Evolutionary conservation across 2,329 filamentous ascomycete genomes (phyloP).

Genomic region (Trichophaea hybrida): DNA sequence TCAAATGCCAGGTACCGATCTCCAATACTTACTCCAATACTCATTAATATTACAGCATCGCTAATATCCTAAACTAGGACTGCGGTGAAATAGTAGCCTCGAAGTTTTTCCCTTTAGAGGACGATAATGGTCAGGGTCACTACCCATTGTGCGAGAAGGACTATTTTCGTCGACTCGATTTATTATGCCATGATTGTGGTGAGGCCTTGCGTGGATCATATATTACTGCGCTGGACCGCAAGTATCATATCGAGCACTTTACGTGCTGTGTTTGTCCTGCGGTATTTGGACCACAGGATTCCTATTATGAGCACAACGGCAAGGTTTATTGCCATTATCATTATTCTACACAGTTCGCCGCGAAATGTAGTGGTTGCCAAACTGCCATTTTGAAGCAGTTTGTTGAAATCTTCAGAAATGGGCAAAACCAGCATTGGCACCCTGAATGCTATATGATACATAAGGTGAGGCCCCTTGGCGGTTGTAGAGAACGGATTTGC

Average conservation of each 20-base stretch:
- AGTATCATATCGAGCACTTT: conserved; percentile 98
- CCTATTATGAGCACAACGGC: conserved; percentile 95
- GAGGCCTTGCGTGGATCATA: conserved; percentile 90
- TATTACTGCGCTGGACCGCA: conserved; percentile 91
- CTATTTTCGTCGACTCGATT: conserved; percentile 82
- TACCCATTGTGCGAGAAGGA: conserved; percentile 96
- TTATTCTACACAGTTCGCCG: conserved; percentile 93
- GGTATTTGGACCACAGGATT: conserved; percentile 95
- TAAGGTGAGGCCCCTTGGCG: conserved; percentile 38
- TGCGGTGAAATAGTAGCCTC: conserved; percentile 94
- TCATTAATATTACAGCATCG: conserved; percentile 12
- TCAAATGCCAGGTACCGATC: conserved; percentile 75
- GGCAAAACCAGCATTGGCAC: conserved; percentile 97
- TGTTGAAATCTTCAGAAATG: conserved; percentile 95
- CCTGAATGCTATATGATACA: conserved; percentile 99
- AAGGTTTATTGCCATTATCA: conserved; percentile 98
- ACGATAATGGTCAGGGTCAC: conserved; percentile 59
- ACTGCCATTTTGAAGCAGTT: conserved; percentile 98
- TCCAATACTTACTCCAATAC: neutral
- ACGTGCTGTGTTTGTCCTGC: conserved; percentile 94
- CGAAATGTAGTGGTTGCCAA: conserved; percentile 90
- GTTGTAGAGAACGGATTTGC: neutral
- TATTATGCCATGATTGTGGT: conserved; percentile 83
- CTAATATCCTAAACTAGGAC: conserved; percentile 45
- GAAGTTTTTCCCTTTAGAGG: conserved; percentile 95